These are phyloP conservation scores for Globisporangium cederbergense DNA, from an alignment of 352 stramenopile genomes.

Conservation along the genomic window DNA sequence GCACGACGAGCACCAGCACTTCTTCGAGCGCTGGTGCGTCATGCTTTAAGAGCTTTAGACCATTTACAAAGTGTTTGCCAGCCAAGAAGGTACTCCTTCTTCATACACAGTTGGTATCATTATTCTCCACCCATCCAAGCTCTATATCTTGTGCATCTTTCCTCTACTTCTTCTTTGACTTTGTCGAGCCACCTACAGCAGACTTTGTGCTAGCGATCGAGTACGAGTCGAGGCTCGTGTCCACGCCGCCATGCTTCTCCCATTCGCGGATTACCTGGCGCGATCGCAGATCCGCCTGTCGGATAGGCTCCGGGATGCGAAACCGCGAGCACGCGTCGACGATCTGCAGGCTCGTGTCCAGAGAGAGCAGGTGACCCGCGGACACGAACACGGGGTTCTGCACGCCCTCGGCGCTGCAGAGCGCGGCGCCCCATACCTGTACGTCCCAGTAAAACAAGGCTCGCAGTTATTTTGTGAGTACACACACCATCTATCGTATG, in stretches of 20 bases:
- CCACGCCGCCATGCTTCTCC: conserved; percentile 42
- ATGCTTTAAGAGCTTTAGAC: conserved; percentile 32
- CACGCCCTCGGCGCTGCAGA: conserved; percentile 53
- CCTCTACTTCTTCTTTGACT: conserved; percentile 4
- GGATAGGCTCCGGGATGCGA: conserved; percentile 82
- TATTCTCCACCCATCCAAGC: not conserved
- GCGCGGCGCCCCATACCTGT: conserved; percentile 67
- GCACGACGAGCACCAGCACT: conserved; percentile 50
- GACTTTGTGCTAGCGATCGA: not conserved
- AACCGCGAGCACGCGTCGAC: conserved; percentile 54
- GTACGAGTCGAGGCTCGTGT: conserved; percentile 53
- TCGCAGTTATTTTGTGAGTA: not conserved
- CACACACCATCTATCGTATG: not conserved
- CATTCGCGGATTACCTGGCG: conserved; percentile 68
- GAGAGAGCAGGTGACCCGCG: conserved; percentile 62
- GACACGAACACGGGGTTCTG: conserved; percentile 88
- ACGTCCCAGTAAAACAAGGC: not conserved
- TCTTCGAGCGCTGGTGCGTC: conserved; percentile 72
- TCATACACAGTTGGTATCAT: not conserved
- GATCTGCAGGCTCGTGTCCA: conserved; percentile 60
- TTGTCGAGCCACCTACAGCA: not conserved
- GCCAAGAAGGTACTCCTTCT: too few species aligned
- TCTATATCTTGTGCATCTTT: not conserved
- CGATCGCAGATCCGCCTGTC: conserved; percentile 81
- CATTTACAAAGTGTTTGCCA: not conserved